phyloP scores from a whole-genome alignment of 805 yeast genomes.

The Nadsonia fulvescens region DNA sequence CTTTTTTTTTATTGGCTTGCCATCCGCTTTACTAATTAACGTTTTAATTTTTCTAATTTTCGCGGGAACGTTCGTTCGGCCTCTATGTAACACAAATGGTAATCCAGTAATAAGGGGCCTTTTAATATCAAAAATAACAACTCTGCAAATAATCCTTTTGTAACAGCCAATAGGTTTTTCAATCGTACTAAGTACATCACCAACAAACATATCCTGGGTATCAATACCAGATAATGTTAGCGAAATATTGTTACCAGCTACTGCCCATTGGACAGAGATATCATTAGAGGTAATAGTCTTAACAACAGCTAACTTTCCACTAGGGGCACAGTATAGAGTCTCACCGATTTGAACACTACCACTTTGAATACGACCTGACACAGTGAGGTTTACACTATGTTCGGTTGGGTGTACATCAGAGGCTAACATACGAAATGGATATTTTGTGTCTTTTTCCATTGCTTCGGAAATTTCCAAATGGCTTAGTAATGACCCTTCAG shows the following conservation, averaged over 20 bases:
- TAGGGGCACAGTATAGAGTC: no score
- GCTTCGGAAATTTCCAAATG: slow-evolving; percentile 15
- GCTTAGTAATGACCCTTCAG: slow-evolving; percentile 25
- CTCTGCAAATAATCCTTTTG: slow-evolving; percentile 33
- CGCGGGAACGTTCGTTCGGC: slow-evolving; percentile 56
- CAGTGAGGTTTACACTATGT: slow-evolving; percentile 29
- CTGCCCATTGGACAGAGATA: slow-evolving; percentile 20
- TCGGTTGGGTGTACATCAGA: slow-evolving; percentile 40
- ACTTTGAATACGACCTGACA: slow-evolving; percentile 47
- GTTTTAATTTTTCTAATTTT: slow-evolving; percentile 32
- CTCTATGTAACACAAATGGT: slow-evolving; percentile 59
- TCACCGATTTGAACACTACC: slow-evolving; percentile 64
- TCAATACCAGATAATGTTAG: slow-evolving; percentile 23
- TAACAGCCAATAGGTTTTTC: slow-evolving; percentile 30
- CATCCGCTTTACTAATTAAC: slow-evolving; percentile 17
- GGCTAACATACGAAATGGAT: slow-evolving; percentile 39
- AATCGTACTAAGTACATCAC: slow-evolving; percentile 44
- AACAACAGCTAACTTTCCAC: slow-evolving; percentile 14
- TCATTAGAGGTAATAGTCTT: slow-evolving; percentile 4
- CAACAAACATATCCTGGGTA: slow-evolving; percentile 33
- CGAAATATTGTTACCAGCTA: slow-evolving; percentile 37
- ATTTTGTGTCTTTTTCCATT: slow-evolving; percentile 11
- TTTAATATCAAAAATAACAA: slow-evolving; percentile 45
- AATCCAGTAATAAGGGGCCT: slow-evolving; percentile 70
- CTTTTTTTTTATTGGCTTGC: slow-evolving; percentile 19